These are phyloP conservation scores for Colletotrichum agaves DNA, from an alignment of 2,329 filamentous ascomycete genomes.

Conservation along the genomic window DNA sequence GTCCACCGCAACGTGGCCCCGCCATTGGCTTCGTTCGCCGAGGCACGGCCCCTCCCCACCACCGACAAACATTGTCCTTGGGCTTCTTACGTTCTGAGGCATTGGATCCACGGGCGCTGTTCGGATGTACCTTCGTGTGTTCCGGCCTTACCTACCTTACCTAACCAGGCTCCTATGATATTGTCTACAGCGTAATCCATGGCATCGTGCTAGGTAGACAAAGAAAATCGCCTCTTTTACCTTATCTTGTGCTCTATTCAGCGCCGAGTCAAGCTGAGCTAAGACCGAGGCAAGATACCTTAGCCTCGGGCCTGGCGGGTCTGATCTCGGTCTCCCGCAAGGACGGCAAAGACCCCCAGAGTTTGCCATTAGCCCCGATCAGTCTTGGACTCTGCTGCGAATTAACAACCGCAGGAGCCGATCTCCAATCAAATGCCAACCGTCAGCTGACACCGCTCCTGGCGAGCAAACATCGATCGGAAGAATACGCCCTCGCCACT, in stretches of 20 bases:
- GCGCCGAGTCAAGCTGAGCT: neutral
- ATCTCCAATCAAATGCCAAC: neutral
- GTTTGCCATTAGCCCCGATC: constrained; percentile 7
- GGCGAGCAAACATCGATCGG: neutral
- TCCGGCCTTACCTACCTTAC: too few relatives aligned
- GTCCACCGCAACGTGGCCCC: constrained; percentile 14
- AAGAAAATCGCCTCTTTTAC: too few relatives aligned
- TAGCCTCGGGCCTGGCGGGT: constrained; percentile 25
- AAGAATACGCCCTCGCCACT: neutral
- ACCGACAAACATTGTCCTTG: neutral
- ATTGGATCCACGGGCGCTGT: neutral
- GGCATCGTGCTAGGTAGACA: neutral
- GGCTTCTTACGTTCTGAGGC: too few relatives aligned
- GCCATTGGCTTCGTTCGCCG: constrained; percentile 20
- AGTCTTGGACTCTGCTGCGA: neutral
- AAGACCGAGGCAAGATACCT: constrained; percentile 22
- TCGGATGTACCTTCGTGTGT: neutral
- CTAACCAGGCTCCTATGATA: neutral
- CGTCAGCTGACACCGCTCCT: neutral
- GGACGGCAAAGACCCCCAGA: neutral
- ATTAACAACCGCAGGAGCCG: constrained; percentile 2
- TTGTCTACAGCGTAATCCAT: neutral
- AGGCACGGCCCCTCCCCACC: constrained; percentile 19
- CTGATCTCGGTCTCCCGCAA: constrained; percentile 25
- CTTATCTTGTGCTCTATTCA: neutral